phyloP scores from a whole-genome alignment of 495 filamentous ascomycete species.

The Aspergillus avenaceus region DNA sequence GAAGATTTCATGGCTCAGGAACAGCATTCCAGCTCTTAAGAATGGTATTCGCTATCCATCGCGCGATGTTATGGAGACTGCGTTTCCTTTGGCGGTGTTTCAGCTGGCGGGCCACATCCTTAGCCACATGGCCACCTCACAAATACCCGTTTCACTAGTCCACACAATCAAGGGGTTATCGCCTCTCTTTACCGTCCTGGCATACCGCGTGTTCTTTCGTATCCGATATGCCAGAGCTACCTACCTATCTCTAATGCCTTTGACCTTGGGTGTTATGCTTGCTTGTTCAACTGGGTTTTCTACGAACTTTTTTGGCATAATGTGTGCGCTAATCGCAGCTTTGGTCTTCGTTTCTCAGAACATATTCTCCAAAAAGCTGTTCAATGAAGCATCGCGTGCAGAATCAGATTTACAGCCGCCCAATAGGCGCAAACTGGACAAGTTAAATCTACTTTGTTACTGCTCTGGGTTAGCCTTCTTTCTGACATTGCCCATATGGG shows the following conservation, averaged over 20 bases:
- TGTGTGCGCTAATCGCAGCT: slow-evolving; percentile 80
- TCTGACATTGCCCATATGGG: slow-evolving; percentile 89
- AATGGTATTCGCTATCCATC: slow-evolving; percentile 78
- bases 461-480: slow-evolving; percentile 89
- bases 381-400: slow-evolving; percentile 84
- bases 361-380: slow-evolving; percentile 98
- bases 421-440: slow-evolving; percentile 77
- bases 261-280: slow-evolving; percentile 90
- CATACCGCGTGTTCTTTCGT: slow-evolving; percentile 83
- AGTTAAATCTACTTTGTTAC: slow-evolving; percentile 95
- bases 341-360: slow-evolving; percentile 98
- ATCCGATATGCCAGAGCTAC: slow-evolving; percentile 85
- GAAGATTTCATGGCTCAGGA: slow-evolving; percentile 62
- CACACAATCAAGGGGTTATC: slow-evolving; percentile 99
- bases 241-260: slow-evolving; percentile 86
- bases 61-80: slow-evolving; percentile 78
- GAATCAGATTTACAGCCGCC: slow-evolving; percentile 62
- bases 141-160: slow-evolving; percentile 93
- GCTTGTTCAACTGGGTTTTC: slow-evolving; percentile 87
- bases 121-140: slow-evolving; percentile 85
- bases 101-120: slow-evolving; percentile 92
- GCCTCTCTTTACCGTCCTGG: slow-evolving; percentile 89
- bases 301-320: slow-evolving; percentile 81
- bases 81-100: slow-evolving; percentile 85
- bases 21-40: slow-evolving; percentile 69